Evolutionary conservation across 1,284 basidiomycete species (phyloP).

Genomic region (Leccinum fallax): DNA sequence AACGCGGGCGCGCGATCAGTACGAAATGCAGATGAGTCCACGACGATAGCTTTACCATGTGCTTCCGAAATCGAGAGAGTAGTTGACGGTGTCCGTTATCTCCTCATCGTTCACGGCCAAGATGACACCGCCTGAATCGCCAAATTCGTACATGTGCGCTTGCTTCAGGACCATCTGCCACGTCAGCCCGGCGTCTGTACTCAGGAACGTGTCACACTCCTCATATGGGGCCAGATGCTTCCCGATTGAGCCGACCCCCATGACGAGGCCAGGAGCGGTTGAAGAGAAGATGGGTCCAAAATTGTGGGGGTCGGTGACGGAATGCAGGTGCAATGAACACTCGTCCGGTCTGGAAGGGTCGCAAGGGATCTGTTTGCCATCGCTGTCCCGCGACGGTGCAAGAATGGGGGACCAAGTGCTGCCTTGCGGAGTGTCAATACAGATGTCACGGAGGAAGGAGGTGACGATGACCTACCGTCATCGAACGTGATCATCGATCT

Average conservation of each 20-base stretch:
- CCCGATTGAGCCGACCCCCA: constrained; percentile 93
- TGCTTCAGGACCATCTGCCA: constrained; percentile 82
- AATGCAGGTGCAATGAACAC: constrained; percentile 91
- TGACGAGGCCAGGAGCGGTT: constrained; percentile 90
- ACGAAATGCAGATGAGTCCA: not conserved
- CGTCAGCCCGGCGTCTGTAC: constrained; percentile 84
- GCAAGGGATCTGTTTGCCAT: constrained; percentile 68
- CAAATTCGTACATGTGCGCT: constrained; percentile 95
- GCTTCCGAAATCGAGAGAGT: constrained; percentile 85
- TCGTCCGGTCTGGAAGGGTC: constrained; percentile 54
- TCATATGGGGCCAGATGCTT: constrained; percentile 74
- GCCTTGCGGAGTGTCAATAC: constrained; percentile 39
- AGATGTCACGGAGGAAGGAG: not conserved
- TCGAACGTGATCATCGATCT: constrained; percentile 87
- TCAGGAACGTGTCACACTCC: constrained; percentile 93
- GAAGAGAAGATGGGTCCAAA: constrained; percentile 93
- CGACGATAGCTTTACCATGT: constrained; percentile 65
- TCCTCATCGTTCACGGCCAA: constrained; percentile 90
- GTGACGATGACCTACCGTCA: constrained; percentile 59
- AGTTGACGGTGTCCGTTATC: constrained; percentile 70
- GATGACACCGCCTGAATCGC: constrained; percentile 85
- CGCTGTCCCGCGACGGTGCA: constrained; percentile 63
- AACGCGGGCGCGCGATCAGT: constrained; percentile 49
- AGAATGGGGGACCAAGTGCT: constrained; percentile 76
- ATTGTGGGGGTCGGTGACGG: constrained; percentile 90